Base-by-base conservation (phyloP, 1,139 yeast species). In the Blastobotrys capitulatus region DNA sequence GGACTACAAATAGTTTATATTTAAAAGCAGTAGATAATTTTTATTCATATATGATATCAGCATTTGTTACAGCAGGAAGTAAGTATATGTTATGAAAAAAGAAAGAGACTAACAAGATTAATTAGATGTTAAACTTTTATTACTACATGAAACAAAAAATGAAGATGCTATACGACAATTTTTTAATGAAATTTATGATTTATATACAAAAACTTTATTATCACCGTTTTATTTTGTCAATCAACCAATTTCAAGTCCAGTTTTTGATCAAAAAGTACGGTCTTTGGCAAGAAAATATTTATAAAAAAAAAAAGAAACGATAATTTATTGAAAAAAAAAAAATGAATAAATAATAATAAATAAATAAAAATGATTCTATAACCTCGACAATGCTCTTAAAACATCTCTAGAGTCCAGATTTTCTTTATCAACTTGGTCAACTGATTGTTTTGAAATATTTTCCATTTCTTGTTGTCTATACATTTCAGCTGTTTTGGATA, bases 181-280 rank as follows among this genome's bases (percentile, higher is more conserved):
- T 64, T 88, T 89, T 65, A 75, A 77, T 46, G 97, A 90, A 53
- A 77, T 86, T 15, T 86, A 90, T 66, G 98, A 92, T 59, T 70
- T 90, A 46, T 92, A 90, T 60, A 89, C 86, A 32, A 92, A 90
- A 68, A 81, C 92, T 16, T 67, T 87, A 46, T 71, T 92, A 72
- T 87, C 86, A 57, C 98, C 98, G 1, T 92, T 92, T 62, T 92
- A 89, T 64, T 74, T 77, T 48, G 79, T 82, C 40, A 86, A 87
- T 61, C 85, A 82, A 55, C 83, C 90, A 1, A 86, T 92, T 32
- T 73, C 78, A 29, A 82, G 86, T 44, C 81, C 85, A 0, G 80
- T 77, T 25, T 92, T 92, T 66, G 97, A 92, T 67, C 67, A 79
- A 54, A 80, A 82, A 59, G 84, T 92, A 41, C 80, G 83, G 61